phyloP scores from a whole-genome alignment of 2,329 filamentous ascomycete species.

The Immersiporthe knoxdaviesiana region DNA sequence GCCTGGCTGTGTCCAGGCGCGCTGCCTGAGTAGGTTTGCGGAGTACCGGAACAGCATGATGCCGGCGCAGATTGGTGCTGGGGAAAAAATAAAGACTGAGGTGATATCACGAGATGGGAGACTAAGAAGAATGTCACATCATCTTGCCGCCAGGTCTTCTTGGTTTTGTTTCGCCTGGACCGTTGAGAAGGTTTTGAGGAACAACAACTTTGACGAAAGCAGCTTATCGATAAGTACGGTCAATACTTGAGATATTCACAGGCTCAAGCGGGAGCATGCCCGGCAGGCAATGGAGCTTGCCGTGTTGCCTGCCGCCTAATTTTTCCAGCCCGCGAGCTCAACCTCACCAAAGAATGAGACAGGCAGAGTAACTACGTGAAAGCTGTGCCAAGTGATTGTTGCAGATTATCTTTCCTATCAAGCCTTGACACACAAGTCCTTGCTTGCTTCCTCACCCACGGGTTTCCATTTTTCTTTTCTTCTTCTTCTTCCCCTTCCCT shows the following conservation, averaged over 20 bases:
- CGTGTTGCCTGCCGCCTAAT: conserved; percentile 24
- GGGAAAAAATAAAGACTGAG: neutral
- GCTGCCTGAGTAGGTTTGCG: neutral
- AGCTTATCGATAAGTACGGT: conserved; percentile 3
- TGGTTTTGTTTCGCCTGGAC: neutral
- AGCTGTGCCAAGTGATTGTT: neutral
- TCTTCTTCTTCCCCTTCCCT: too few relatives aligned
- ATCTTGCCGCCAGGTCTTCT: neutral
- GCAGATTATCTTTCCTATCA: neutral
- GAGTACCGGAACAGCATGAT: neutral
- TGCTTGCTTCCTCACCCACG: neutral
- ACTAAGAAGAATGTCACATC: neutral
- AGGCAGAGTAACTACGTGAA: neutral
- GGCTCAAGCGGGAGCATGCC: neutral
- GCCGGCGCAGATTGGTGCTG: neutral
- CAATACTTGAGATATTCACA: neutral
- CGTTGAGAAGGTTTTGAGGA: neutral
- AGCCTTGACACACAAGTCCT: neutral
- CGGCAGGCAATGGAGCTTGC: conserved; percentile 8
- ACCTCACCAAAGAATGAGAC: conserved; percentile 7
- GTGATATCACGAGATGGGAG: neutral
- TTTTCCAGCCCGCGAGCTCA: conserved; percentile 13
- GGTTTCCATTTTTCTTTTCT: neutral
- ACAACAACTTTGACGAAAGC: neutral
- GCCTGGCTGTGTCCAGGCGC: neutral